Conservation (phyloP, 352 stramenopile species). For the Phytophthora podocarpi region DNA sequence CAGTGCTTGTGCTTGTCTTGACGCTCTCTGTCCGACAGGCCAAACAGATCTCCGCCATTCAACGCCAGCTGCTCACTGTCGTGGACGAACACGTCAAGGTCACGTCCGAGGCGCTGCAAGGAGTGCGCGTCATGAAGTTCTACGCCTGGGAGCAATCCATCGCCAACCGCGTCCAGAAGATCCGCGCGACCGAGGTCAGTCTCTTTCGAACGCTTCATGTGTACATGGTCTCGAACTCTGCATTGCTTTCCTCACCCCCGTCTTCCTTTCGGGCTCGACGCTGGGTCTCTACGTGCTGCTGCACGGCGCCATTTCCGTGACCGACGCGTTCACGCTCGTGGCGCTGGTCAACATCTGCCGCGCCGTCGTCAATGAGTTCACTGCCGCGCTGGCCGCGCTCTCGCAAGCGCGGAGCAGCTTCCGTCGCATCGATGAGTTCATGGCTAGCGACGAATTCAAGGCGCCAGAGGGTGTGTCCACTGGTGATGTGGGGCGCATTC, state of each 20-base stretch:
- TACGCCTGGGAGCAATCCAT: slow-evolving; percentile 77
- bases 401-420: slow-evolving; percentile 34
- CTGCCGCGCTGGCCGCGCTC: slow-evolving; percentile 26
- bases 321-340: slow-evolving; percentile 47
- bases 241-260: slow-evolving; percentile 51
- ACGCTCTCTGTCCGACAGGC: slow-evolving; percentile 10
- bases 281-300: slow-evolving; percentile 49
- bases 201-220: slow-evolving; percentile 58
- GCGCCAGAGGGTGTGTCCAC: not conserved
- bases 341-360: slow-evolving; percentile 45
- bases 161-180: slow-evolving; percentile 38
- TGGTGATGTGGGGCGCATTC: slow-evolving; percentile 13
- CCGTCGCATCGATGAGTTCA: slow-evolving; percentile 31
- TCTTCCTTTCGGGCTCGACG: slow-evolving; percentile 47
- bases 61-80: slow-evolving; percentile 22
- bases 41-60: slow-evolving; percentile 4
- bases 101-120: slow-evolving; percentile 90
- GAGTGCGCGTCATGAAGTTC: slow-evolving; percentile 90
- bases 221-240: slow-evolving; percentile 58
- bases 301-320: slow-evolving; percentile 47
- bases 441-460: slow-evolving; percentile 31
- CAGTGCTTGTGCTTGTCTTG: slow-evolving; percentile 23
- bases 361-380: slow-evolving; percentile 34
- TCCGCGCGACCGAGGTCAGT: slow-evolving; percentile 46
- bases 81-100: slow-evolving; percentile 88